Evolutionary conservation across 306 rosid species (phyloP), one percentile per base, ranked within the genome.

Genomic region (Vigna unguiculata): DNA sequence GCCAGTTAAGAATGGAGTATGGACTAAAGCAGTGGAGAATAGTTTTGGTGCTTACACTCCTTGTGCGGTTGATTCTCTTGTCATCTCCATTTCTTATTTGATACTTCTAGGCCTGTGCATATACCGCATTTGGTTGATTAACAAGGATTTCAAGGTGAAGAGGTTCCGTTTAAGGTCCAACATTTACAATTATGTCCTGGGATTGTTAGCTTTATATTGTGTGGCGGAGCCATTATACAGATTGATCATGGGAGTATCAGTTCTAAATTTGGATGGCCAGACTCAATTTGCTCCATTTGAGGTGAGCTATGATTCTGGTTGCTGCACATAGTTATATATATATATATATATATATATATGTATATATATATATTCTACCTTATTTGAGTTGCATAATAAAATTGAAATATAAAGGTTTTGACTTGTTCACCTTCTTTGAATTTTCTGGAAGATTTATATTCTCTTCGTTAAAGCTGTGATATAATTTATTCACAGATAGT

Each of bases 41-140:
- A 96, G 93, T 67, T 90, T 95, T 71, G 99, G 99, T 9, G 85
- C 88, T 17, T 95, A 86, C 81, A 92, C 99, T 54, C 97, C 99
- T 0, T 95, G 99, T 55, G 97, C 87, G 1, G 78, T 88, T 43
- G 93, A 95, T 77, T 84, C 97, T 67, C 30, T 91, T 30, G 99
- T 95, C 52, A 64, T 90, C 73, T 62, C 74, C 49, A 0, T 92
- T 75, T 89, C 99, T 65, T 87, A 95, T 72, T 80, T 92, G 88
- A 64, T 86, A 72, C 48, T 95, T 85, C 83, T 92, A 41, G 91
- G 96, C 49, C 73, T 95, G 48, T 92, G 99, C 72, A 19, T 88
- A 68, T 89, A 89, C 51, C 89, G 99, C 46, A 87, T 82, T 83
- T 90, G 99, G 97, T 53, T 86, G 90, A 90, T 74, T 38, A 85